Percentiles rank a stretch among this genome's conserved stretches.
Conservation (phyloP, 2,329 filamentous ascomycete genomes). For the Penicillium sclerotigenum region DNA sequence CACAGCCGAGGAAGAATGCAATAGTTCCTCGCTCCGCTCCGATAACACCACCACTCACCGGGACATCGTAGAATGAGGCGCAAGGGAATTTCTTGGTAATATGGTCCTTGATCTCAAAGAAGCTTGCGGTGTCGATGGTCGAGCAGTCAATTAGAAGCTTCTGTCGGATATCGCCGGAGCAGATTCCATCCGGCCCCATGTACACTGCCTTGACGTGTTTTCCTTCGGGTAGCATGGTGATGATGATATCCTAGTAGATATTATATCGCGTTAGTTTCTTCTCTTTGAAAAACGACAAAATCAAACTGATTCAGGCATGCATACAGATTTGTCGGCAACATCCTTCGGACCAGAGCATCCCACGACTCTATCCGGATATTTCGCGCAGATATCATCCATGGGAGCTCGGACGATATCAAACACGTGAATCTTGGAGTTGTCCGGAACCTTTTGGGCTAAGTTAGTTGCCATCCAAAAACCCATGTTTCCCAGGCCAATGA, state of each 20-base stretch:
- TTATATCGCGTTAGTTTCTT: neutral
- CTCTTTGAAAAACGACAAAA: neutral
- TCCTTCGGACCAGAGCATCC: neutral
- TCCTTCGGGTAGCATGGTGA: constrained; percentile 56
- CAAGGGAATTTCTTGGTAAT: constrained; percentile 37
- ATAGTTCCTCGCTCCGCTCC: constrained; percentile 53
- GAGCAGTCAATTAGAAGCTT: constrained; percentile 56
- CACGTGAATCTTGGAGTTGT: neutral
- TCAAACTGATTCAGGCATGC: neutral
- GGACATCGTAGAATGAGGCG: constrained; percentile 53
- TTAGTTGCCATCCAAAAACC: constrained; percentile 10
- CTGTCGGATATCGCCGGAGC: constrained; percentile 40
- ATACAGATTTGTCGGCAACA: neutral
- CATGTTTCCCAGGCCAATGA: constrained; percentile 15
- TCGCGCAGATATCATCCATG: neutral
- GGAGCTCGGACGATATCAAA: constrained; percentile 7
- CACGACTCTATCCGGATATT: neutral
- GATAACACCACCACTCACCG: constrained; percentile 53
- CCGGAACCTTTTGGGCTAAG: constrained; percentile 7
- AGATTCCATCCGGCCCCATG: constrained; percentile 44
- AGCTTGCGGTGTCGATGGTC: constrained; percentile 55
- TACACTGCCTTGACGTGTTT: constrained; percentile 52
- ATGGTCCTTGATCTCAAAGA: constrained; percentile 45
- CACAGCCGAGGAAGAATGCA: constrained; percentile 52
- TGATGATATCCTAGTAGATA: constrained; percentile 45